phyloP scores from a whole-genome alignment of 2,329 filamentous ascomycete genomes.

The Xylaria digitata region DNA sequence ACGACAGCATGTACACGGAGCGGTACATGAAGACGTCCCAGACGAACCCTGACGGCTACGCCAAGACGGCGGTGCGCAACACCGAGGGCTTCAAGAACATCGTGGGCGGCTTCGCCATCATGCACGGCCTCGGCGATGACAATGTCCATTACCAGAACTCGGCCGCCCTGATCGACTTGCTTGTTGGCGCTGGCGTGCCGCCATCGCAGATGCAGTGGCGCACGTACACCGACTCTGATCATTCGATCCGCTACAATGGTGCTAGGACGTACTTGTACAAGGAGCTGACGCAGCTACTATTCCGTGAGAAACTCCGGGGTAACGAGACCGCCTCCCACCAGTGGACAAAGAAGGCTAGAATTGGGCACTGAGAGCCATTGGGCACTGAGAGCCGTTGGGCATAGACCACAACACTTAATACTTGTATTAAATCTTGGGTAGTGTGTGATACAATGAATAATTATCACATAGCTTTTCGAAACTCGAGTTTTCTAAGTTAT shows the following conservation, averaged over 20 bases:
- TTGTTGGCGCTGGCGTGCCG: slow-evolving; percentile 68
- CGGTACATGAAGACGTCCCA: slow-evolving; percentile 75
- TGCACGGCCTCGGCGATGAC: slow-evolving; percentile 76
- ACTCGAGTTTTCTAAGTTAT: background rate
- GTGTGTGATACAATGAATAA: slow-evolving; percentile 2
- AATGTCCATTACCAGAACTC: slow-evolving; percentile 78
- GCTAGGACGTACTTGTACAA: slow-evolving; percentile 69
- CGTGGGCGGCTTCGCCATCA: slow-evolving; percentile 68
- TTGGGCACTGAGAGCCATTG: background rate
- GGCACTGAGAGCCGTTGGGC: background rate
- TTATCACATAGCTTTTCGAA: background rate
- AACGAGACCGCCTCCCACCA: slow-evolving; percentile 43
- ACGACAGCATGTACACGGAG: slow-evolving; percentile 78
- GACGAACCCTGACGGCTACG: slow-evolving; percentile 69
- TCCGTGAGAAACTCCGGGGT: slow-evolving; percentile 63
- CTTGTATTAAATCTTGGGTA: background rate
- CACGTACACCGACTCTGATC: slow-evolving; percentile 74
- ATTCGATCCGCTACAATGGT: slow-evolving; percentile 69
- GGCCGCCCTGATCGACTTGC: slow-evolving; percentile 69
- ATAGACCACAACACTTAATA: background rate
- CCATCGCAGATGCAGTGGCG: slow-evolving; percentile 72
- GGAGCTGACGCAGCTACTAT: slow-evolving; percentile 70
- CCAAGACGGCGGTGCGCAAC: slow-evolving; percentile 68
- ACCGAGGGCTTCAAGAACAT: slow-evolving; percentile 71
- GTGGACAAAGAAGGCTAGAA: slow-evolving; percentile 44